Evolutionary conservation across 495 filamentous ascomycete species (phyloP).

Genomic region (Aspergillus olivimuriae): DNA sequence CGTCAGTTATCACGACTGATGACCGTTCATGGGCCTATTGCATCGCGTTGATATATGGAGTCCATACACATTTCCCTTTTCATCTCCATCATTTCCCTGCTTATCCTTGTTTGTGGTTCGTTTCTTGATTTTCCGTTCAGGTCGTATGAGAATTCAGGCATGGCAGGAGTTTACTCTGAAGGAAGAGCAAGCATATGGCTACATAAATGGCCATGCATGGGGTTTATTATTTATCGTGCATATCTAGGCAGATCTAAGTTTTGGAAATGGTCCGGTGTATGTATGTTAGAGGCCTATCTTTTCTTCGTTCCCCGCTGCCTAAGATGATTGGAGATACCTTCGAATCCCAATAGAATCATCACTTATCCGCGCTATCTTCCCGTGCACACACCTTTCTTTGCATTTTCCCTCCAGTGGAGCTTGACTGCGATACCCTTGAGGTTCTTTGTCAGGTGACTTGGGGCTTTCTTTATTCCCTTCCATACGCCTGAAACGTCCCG

Average conservation of each 20-base stretch:
- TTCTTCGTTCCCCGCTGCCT: neutral
- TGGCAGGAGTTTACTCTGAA: constrained; percentile 36
- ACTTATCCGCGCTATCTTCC: no score
- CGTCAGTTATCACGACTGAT: constrained; percentile 12
- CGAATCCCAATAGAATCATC: constrained; percentile 1
- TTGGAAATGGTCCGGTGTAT: constrained; percentile 6
- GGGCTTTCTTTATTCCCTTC: no score
- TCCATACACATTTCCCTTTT: constrained; percentile 5
- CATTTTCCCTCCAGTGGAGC: no score
- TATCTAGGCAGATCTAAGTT: constrained; percentile 10
- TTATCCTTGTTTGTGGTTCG: no score
- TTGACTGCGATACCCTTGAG: no score
- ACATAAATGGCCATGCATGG: constrained; percentile 21
- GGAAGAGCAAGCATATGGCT: constrained; percentile 13
- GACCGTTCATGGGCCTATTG: constrained; percentile 12
- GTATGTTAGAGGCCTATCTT: constrained; percentile 16
- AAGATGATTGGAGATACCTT: neutral
- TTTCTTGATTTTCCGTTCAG: constrained; percentile 11
- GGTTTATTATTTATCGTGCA: constrained; percentile 11
- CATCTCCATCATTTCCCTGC: no score
- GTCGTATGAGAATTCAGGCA: constrained; percentile 26
- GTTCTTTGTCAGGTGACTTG: no score
- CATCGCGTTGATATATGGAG: constrained; percentile 7
- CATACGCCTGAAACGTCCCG: no score
- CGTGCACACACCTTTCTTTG: no score